Base-by-base conservation (phyloP, 257 asterid species). In the Sherardia arvensis region DNA sequence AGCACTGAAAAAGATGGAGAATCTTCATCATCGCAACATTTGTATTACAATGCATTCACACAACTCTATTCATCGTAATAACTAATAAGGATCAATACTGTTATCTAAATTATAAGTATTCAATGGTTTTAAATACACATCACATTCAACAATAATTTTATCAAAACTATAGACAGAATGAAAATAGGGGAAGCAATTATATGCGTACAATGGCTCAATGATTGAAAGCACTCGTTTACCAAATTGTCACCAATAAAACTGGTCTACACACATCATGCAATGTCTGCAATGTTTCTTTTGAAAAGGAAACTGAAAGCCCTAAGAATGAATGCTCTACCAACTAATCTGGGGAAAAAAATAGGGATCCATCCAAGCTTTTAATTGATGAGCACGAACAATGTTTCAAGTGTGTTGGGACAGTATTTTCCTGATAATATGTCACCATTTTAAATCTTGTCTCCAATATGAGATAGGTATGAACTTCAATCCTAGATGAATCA, bases 301-400 rank as follows among this genome's bases (percentile, higher is more conserved):
- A 25, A 25, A 40, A 40, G 40, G 23, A 45, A 43, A 43, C 67
- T 43, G 7, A 15, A 26, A 26, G 20, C 28, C 27, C 58, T 45
- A 27, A 15, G 9, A 18, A 63, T 47, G 58, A 63, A 26, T 62
- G 67, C 57, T 45, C 57, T 36, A 61, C 45, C 28, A 27, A 26
- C 57, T 63, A 8, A 36, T 48, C 59, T n/a, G 18, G 10, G 27
- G n/a, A 38, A 11, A 38, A 11, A 43, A 15, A 43, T 43, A 43
- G 51, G 51, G 17, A 43, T 43, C 51, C 51, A 15, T 45, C 10
- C 67, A 43, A 38, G 17, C 43, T 26, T 17, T 17, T 9, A 26
- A 25, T 62, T 25, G 25, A 26, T 51, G 38, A 26, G 56, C 40
- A 62, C 25, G 38, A 43, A 43, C 27, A 14, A 2, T 29, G 38